A percentile compares a stretch with the other conserved stretches of the same genome.
Evolutionary conservation across 2,329 filamentous ascomycete species (phyloP).

Genomic region (Pseudofabraea citricarpa): DNA sequence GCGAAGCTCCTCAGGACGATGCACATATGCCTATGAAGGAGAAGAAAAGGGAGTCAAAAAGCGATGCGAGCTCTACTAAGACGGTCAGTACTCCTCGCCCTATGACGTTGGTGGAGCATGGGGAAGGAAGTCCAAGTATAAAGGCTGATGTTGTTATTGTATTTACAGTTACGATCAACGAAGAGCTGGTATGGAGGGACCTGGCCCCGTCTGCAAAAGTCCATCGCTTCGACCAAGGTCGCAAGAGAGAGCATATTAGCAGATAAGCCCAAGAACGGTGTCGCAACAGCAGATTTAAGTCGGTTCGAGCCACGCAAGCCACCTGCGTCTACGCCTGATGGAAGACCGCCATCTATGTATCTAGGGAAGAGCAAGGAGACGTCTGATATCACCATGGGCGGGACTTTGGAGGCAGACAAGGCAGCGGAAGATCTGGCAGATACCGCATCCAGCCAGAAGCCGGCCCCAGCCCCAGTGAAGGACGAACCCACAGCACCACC

Average conservation of each 20-base stretch:
- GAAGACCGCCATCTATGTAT: conserved; percentile 26
- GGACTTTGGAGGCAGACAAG: conserved; percentile 8
- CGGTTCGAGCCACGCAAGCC: conserved; percentile 22
- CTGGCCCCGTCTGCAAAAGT: conserved; percentile 50
- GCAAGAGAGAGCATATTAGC: conserved; percentile 57
- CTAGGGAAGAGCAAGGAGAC: conserved; percentile 29
- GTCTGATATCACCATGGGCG: conserved; percentile 24
- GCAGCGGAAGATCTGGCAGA: too few relatives aligned
- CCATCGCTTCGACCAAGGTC: conserved; percentile 53
- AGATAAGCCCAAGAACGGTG: conserved; percentile 28
- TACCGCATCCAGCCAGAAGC: too few relatives aligned
- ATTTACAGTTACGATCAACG: conserved; percentile 1
- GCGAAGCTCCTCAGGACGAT: conserved; percentile 11
- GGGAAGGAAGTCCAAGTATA: too few relatives aligned
- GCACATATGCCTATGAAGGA: conserved; percentile 8
- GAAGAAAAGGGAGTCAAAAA: conserved; percentile 2
- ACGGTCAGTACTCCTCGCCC: conserved; percentile 4
- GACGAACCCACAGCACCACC: too few relatives aligned
- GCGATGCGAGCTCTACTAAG: conserved; percentile 9
- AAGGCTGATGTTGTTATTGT: conserved; percentile 7
- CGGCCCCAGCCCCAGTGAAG: too few relatives aligned
- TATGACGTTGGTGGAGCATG: conserved; percentile 2
- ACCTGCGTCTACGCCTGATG: conserved; percentile 7
- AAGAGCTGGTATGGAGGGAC: conserved; percentile 54
- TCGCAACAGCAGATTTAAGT: conserved; percentile 20